phyloP scores from a whole-genome alignment of 805 yeast species.

The Sugiyamaella americana region DNA sequence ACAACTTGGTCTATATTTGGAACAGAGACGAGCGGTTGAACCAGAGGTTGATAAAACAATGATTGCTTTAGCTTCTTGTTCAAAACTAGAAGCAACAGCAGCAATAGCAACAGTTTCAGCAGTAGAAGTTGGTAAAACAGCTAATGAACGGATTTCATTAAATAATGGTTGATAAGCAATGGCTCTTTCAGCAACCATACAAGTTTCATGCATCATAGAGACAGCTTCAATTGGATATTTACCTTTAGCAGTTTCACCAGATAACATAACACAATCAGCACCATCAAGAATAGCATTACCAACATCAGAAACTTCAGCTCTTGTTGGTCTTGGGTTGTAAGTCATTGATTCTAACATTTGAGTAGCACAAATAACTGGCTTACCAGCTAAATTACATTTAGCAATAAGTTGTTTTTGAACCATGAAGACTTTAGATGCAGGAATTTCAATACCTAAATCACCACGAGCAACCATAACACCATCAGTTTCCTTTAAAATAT shows the following conservation, averaged over 20 bases:
- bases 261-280: slow-evolving; percentile 99
- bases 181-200: slow-evolving; percentile 93
- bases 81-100: slow-evolving; percentile 93
- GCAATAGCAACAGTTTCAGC: slow-evolving; percentile 97
- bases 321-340: slow-evolving; percentile 98
- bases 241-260: slow-evolving; percentile 99
- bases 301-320: slow-evolving; percentile 99
- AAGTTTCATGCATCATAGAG: slow-evolving; percentile 97
- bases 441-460: slow-evolving; percentile 98
- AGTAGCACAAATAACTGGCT: slow-evolving; percentile 99
- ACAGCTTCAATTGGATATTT: slow-evolving; percentile 97
- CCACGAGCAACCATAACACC: slow-evolving; percentile 99
- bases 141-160: slow-evolving; percentile 81
- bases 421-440: slow-evolving; percentile 97
- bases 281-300: slow-evolving; percentile 99
- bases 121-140: slow-evolving; percentile 84
- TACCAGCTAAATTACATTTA: slow-evolving; percentile 98
- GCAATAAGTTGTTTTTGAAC: slow-evolving; percentile 99
- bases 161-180: slow-evolving; percentile 76
- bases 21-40: slow-evolving; percentile 87
- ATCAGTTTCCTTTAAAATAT: slow-evolving; percentile 87
- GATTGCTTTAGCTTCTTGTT: slow-evolving; percentile 94
- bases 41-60: slow-evolving; percentile 94
- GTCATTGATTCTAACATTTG: slow-evolving; percentile 99
- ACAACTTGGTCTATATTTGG: slow-evolving; percentile 96